phyloP scores from a whole-genome alignment of 2,329 filamentous ascomycete species.

The Trichothecium sympodiale region DNA sequence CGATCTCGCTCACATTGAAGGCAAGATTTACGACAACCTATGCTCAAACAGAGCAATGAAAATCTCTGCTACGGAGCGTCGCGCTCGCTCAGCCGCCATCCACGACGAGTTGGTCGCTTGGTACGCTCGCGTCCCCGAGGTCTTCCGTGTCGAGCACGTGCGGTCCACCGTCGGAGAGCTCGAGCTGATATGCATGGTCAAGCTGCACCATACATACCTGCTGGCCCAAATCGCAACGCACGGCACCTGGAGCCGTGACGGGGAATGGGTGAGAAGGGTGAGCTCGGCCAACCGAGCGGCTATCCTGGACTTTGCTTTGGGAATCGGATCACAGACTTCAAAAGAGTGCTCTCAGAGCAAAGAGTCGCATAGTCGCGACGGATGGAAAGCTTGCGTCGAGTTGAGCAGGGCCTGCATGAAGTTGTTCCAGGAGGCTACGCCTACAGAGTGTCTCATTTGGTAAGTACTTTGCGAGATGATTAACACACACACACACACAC shows the following conservation, averaged over 20 bases:
- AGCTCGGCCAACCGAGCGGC: slow-evolving; percentile 14
- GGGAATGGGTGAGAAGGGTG: slow-evolving; percentile 24
- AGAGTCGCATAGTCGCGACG: slow-evolving; percentile 8
- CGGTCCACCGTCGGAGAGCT: slow-evolving; percentile 3
- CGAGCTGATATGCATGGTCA: slow-evolving; percentile 18
- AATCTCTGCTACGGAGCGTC: slow-evolving; percentile 16
- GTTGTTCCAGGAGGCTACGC: slow-evolving; percentile 16
- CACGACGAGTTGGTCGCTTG: slow-evolving; percentile 23
- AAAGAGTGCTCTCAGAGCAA: too few relatives aligned
- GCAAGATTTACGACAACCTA: slow-evolving; percentile 27
- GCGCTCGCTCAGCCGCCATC: slow-evolving; percentile 15
- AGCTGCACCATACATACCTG: slow-evolving; percentile 25
- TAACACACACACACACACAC: too few relatives aligned
- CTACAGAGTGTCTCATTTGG: slow-evolving; percentile 21
- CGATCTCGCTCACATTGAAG: slow-evolving; percentile 27
- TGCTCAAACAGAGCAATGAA: slow-evolving; percentile 19
- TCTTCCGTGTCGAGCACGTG: slow-evolving; percentile 23
- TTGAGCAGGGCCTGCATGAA: slow-evolving; percentile 22
- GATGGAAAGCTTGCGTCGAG: slow-evolving; percentile 21
- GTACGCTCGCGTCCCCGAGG: slow-evolving; percentile 20
- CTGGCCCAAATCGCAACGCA: slow-evolving; percentile 24
- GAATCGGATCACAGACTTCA: not conserved
- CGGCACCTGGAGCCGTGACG: slow-evolving; percentile 25
- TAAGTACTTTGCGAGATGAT: slow-evolving; percentile 5
- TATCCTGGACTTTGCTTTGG: slow-evolving; percentile 11